Conservation (phyloP, 108 stramenopile genomes). For the Nitzschia inconspicua region DNA sequence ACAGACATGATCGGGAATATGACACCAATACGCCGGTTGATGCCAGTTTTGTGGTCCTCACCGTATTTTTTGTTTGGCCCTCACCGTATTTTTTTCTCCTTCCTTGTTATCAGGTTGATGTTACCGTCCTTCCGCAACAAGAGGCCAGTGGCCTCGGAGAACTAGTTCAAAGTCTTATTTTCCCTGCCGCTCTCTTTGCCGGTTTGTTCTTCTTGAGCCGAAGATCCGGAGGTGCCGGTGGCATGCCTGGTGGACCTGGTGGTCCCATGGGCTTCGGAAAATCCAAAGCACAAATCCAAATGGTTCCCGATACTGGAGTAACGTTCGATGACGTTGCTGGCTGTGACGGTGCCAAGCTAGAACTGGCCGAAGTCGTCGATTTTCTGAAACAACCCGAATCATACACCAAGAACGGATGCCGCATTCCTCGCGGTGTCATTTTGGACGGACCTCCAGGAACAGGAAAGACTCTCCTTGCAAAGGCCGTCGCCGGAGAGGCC, state of each 20-base stretch:
- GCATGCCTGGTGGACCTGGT: conserved; percentile 66
- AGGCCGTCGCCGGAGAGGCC: conserved; percentile 97
- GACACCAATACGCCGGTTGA: neutral
- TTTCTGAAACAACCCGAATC: conserved; percentile 89
- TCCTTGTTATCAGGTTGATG: conserved; percentile 58
- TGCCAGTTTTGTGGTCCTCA: neutral
- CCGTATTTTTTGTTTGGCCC: neutral
- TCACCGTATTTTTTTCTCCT: neutral
- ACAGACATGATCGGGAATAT: neutral
- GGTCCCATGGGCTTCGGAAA: conserved; percentile 91
- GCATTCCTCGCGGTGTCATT: conserved; percentile 73
- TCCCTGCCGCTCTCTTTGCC: conserved; percentile 84
- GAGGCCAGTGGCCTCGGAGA: conserved; percentile 78
- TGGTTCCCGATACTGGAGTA: conserved; percentile 83
- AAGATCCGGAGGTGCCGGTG: conserved; percentile 59
- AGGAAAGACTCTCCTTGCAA: conserved; percentile 92
- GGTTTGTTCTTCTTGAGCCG: conserved; percentile 93
- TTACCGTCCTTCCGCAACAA: conserved; percentile 79
- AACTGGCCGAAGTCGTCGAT: conserved; percentile 92
- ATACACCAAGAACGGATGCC: conserved; percentile 80
- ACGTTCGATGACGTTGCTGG: conserved; percentile 97
- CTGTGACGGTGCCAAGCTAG: conserved; percentile 93
- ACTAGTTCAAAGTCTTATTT: conserved; percentile 73
- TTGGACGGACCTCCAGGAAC: conserved; percentile 85
- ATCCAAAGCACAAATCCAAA: conserved; percentile 85